A percentile compares a stretch with the other conserved stretches of the same genome.
Evolutionary conservation across 2,329 filamentous ascomycete species (phyloP).

Genomic region (Diaporthe aspalathi): DNA sequence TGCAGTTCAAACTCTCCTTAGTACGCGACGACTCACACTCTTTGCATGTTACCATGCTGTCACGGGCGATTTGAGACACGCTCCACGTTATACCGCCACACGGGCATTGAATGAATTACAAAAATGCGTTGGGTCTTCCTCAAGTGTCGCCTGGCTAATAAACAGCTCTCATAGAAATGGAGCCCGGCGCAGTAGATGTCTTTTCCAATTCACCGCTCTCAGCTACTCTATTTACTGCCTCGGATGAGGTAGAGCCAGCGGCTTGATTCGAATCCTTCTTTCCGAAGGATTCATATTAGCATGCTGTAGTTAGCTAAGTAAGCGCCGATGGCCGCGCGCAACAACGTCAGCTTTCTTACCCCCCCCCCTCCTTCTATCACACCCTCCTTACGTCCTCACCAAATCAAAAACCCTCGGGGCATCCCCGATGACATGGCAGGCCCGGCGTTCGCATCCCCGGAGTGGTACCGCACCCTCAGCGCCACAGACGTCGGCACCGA

Average conservation of each 20-base stretch:
- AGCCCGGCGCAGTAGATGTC: no score
- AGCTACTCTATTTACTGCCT: neutral
- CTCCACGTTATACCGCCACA: no score
- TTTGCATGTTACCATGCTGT: no score
- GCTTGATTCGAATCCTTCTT: neutral
- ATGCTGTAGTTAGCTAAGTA: neutral
- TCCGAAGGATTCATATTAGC: neutral
- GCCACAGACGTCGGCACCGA: conserved; percentile 13
- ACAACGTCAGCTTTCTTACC: neutral
- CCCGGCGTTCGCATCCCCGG: conserved; percentile 16
- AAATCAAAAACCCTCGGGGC: no score
- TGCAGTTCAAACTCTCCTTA: no score
- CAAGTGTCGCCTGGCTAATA: no score
- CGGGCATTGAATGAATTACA: no score
- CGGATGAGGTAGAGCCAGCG: neutral
- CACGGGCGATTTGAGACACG: no score
- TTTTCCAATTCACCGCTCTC: no score
- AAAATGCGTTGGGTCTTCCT: no score
- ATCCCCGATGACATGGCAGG: neutral
- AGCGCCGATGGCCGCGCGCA: neutral
- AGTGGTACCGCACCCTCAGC: conserved; percentile 27
- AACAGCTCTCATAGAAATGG: no score
- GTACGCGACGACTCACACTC: no score
- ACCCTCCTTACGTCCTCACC: neutral
- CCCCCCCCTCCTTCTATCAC: neutral